Evolutionary conservation across 225 moss, liverwort and hornwort genomes (phyloP), one percentile per base, ranked within the genome.

Genomic region (Sphagnum contortum): DNA sequence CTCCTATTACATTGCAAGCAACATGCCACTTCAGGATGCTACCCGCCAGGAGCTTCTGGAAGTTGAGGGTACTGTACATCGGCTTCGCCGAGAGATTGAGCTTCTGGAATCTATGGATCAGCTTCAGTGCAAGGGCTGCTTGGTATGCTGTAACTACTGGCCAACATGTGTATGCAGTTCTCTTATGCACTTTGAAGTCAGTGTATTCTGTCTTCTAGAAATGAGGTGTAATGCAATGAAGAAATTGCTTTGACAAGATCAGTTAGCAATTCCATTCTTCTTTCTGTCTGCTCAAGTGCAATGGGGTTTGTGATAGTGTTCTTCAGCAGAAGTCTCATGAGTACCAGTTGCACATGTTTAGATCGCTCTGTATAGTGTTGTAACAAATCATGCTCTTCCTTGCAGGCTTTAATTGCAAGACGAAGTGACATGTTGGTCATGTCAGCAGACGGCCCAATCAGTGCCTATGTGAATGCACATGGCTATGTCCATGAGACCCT

Each of bases 1-100:
- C 44, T 84, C 83, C 49, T 84, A 77, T 68, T 80, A 72, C 54
- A 84, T 84, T 77, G 83, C 83, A 57, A 84, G 80, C 61, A 84
- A 84, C 57, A 76, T 80, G 69, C 83, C 83, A 5, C 67, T 84
- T 57, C 83, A 84, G 59, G 83, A 84, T 59, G 68, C 80, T 3
- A 84, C 83, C 12, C 68, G 80, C 50, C 83, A 84, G 57, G 83
- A 84, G 62, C 80, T 84, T 67, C 72, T 84, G 57, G 80, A 84
- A 69, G 58, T 80, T 45, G 76, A 84, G 51, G 79, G 76, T 5
- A 76, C 77, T 48, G 80, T 77, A 45, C 70, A 84, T 72, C 80
- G 83, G 3, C 70, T 84, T 29, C 77, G 77, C 55, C 76, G 72
- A 67, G 83, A 84, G 70, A 77, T 84, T 65, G 76, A 80, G 66